phyloP scores from a whole-genome alignment of 768 basidiomycete species.

The Auriscalpium microsporum region DNA sequence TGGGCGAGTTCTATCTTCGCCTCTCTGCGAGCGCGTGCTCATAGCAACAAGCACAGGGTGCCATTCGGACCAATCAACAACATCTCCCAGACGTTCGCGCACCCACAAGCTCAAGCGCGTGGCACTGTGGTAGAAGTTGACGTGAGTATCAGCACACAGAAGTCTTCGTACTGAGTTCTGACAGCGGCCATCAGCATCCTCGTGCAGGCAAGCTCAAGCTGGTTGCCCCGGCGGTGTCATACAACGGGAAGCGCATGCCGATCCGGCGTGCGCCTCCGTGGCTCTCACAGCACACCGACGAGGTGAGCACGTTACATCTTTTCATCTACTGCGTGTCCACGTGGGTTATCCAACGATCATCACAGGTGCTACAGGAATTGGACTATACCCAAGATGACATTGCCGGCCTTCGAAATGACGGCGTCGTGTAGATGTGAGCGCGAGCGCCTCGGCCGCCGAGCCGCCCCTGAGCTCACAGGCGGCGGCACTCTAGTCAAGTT shows the following conservation, averaged over 20 bases:
- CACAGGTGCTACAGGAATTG: conserved; percentile 8
- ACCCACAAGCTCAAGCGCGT: conserved; percentile 78
- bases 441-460: too few relatives aligned
- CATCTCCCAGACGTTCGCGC: conserved; percentile 80
- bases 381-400: conserved; percentile 10
- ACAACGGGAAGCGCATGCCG: conserved; percentile 30
- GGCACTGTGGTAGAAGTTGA: conserved; percentile 69
- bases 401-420: conserved; percentile 5
- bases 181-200: conserved; percentile 20
- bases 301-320: conserved; percentile 15
- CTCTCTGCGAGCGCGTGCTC: too few relatives aligned
- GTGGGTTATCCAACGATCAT: too few relatives aligned
- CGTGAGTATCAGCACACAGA: conserved; percentile 32
- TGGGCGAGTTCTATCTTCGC: conserved; percentile 44
- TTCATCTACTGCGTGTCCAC: too few relatives aligned
- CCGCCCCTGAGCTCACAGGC: too few relatives aligned
- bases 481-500: too few relatives aligned
- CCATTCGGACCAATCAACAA: conserved; percentile 92
- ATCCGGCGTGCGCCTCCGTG: conserved; percentile 35
- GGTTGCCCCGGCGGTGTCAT: conserved; percentile 30
- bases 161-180: not conserved
- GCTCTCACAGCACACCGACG: conserved; percentile 34
- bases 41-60: conserved; percentile 40
- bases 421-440: conserved; percentile 5
- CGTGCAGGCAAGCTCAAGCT: conserved; percentile 35